A percentile compares a stretch with the other conserved stretches of the same genome.
These are phyloP conservation scores for Cyberlindnera saturnus DNA, from an alignment of 805 yeast genomes.

Conservation along the genomic window DNA sequence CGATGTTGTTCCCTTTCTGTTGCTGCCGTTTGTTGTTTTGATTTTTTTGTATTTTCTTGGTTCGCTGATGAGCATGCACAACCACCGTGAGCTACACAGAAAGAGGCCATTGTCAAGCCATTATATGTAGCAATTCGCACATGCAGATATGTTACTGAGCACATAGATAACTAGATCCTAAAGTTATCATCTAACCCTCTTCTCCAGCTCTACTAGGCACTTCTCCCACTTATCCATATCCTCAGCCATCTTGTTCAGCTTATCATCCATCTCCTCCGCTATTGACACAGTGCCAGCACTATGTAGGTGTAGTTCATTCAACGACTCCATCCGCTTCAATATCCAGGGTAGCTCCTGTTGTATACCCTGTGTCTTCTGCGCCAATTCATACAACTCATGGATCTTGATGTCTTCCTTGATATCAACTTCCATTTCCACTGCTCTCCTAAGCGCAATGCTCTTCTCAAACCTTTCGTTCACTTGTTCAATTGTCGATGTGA, in stretches of 20 bases:
- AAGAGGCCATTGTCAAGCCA: too few species aligned
- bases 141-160: too few species aligned
- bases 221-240: conserved; percentile 26
- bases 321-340: conserved; percentile 21
- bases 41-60: too few species aligned
- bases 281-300: conserved; percentile 14
- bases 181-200: conserved; percentile 8
- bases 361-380: conserved; percentile 14
- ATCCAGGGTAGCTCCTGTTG: conserved; percentile 22
- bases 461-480: conserved; percentile 25
- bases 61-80: too few species aligned
- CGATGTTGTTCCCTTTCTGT: too few species aligned
- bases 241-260: conserved; percentile 14
- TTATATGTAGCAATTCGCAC: too few species aligned
- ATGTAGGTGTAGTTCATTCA: conserved; percentile 20
- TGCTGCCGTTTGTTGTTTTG: too few species aligned
- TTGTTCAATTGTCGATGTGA: conserved; percentile 18
- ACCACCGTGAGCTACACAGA: too few species aligned
- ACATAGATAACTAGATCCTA: too few species aligned
- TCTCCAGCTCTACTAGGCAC: conserved; percentile 17
- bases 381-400: conserved; percentile 19
- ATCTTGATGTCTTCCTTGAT: conserved; percentile 20
- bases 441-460: conserved; percentile 19
- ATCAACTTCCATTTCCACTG: conserved; percentile 13
- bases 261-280: conserved; percentile 16